These are phyloP conservation scores for Trichophyton schoenleinii DNA, from an alignment of 2,329 filamentous ascomycete species.

Conservation along the genomic window DNA sequence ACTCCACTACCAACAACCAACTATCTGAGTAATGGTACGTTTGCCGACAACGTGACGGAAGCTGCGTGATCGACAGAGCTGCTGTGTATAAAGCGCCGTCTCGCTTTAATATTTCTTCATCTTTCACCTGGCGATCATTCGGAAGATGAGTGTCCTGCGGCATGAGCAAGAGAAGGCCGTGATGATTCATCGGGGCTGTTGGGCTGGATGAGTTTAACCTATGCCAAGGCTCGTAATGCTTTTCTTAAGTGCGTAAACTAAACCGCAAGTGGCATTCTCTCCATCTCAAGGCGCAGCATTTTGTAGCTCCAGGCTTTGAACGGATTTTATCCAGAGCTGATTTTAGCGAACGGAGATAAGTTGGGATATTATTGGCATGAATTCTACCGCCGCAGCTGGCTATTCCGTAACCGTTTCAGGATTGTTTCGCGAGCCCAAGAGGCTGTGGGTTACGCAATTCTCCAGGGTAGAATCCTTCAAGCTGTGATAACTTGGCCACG, in stretches of 20 bases:
- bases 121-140: neutral
- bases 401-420: neutral
- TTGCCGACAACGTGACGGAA: neutral
- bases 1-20: neutral
- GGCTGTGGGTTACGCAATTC: neutral
- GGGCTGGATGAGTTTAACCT: neutral
- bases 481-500: neutral
- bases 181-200: neutral
- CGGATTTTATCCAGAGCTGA: neutral
- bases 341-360: neutral
- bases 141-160: neutral
- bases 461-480: neutral
- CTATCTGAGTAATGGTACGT: neutral
- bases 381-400: neutral
- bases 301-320: neutral
- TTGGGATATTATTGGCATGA: neutral
- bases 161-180: neutral
- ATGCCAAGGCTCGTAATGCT: neutral
- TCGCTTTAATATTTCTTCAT: neutral
- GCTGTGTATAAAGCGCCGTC: neutral
- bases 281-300: neutral
- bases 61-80: neutral
- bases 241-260: neutral
- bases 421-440: neutral
- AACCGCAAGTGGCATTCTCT: neutral